Evolutionary conservation across 2,329 filamentous ascomycete species (phyloP), one percentile per base, ranked within the genome.

Genomic region (Chaetomium olivaceum): DNA sequence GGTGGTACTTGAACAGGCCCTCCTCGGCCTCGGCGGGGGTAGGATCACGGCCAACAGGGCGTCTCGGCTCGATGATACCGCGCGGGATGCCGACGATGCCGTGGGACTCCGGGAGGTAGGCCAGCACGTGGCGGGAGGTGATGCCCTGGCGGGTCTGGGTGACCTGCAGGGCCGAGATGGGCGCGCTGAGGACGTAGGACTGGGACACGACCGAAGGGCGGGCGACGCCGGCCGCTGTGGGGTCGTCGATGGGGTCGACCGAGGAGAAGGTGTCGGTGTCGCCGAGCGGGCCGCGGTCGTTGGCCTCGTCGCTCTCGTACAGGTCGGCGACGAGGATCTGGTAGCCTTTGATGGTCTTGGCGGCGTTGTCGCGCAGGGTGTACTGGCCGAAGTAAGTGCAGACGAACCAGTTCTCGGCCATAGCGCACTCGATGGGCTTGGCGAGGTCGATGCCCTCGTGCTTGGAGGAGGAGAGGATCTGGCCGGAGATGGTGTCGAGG

Each of bases 351-450:
- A 93, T 85, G 4, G 80, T 77, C 63, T 84, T 82, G n/a, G 82
- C 78, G 3, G 79, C 73, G 27, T 83, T 80, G 67, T 88, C 85
- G 52, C 81, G 78, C 36, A 89, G 81, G 3, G 80, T 79, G 74
- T 88, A 89, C 71, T 85, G 79, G 43, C 84, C 85, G 72, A 86
- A 90, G 77, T 93, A 91, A 8, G 92, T 90, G 80, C 96, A 98
- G 7, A 89, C 85, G 74, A 96, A 93, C 93, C 94, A 98, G 79
- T 99, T 98, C 81, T 99, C 95, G 0, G 93, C 91, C 61, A 97
- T 83, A 29, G 88, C 86, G 51, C 93, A 92, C 25, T 90, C 83
- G 67, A 97, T 90, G 0, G 89, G 85, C 74, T 93, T 89, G 57
- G 79, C 81, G 1, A 86, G 82, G 74, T 98, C 93, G 39, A 97